Evolutionary conservation across 2,329 filamentous ascomycete species (phyloP).

Genomic region (Penicillium expansum): DNA sequence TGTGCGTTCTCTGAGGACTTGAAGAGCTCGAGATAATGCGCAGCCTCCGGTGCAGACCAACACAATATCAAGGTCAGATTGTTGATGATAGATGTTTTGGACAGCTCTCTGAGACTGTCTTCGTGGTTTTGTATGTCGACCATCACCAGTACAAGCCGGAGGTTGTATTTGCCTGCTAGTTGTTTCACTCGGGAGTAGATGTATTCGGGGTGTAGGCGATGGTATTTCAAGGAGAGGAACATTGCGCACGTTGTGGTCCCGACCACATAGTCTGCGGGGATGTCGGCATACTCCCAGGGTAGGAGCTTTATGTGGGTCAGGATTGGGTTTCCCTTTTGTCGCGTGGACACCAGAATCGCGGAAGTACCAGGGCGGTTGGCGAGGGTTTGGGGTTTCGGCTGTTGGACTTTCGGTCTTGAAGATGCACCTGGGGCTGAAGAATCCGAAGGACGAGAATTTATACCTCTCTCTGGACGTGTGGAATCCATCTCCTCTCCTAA

Average conservation of each 20-base stretch:
- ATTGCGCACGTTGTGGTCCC: slow-evolving; percentile 85
- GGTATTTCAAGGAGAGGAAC: slow-evolving; percentile 94
- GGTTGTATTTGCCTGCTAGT: slow-evolving; percentile 78
- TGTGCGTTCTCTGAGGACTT: slow-evolving; percentile 92
- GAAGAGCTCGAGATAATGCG: slow-evolving; percentile 89
- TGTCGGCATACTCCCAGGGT: slow-evolving; percentile 96
- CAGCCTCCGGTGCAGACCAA: slow-evolving; percentile 92
- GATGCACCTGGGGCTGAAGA: slow-evolving; percentile 17
- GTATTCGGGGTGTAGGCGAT: slow-evolving; percentile 95
- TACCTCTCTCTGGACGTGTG: not conserved
- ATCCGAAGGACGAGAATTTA: slow-evolving; percentile 40
- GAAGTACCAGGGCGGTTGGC: slow-evolving; percentile 65
- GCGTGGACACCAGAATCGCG: slow-evolving; percentile 82
- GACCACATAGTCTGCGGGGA: slow-evolving; percentile 89
- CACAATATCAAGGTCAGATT: slow-evolving; percentile 88
- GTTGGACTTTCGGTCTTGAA: slow-evolving; percentile 60
- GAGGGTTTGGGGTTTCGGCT: slow-evolving; percentile 85
- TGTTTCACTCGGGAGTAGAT: slow-evolving; percentile 89
- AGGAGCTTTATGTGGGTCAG: slow-evolving; percentile 76
- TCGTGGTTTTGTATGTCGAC: slow-evolving; percentile 96
- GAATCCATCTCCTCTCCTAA: slow-evolving; percentile 1
- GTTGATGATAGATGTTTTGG: slow-evolving; percentile 89
- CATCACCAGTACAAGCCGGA: slow-evolving; percentile 83
- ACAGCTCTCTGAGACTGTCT: slow-evolving; percentile 81
- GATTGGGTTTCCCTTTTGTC: slow-evolving; percentile 94